Evolutionary conservation across 2,329 filamentous ascomycete species (phyloP).

Genomic region (Fusarium floridanum): DNA sequence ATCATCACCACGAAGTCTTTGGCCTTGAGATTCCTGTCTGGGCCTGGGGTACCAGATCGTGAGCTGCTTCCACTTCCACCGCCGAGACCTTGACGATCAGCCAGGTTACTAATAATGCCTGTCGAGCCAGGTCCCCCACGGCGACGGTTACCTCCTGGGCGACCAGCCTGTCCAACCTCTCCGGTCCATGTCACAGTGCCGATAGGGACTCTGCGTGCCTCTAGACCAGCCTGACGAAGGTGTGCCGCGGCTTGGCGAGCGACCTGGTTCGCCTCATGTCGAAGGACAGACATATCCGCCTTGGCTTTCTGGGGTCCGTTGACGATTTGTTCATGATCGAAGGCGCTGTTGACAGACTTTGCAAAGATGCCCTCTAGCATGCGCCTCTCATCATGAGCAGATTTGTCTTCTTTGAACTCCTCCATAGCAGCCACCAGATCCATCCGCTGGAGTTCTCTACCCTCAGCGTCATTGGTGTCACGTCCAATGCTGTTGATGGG

Average conservation of each 20-base stretch:
- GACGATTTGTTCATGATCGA: conserved; percentile 94
- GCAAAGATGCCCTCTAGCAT: conserved; percentile 93
- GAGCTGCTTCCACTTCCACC: conserved; percentile 59
- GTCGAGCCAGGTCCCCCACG: conserved; percentile 67
- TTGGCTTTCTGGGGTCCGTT: conserved; percentile 78
- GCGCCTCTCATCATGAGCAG: conserved; percentile 74
- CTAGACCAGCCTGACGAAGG: conserved; percentile 78
- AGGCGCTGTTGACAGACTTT: conserved; percentile 86
- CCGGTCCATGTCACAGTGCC: conserved; percentile 97
- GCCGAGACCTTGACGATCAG: conserved; percentile 67
- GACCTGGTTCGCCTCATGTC: conserved; percentile 83
- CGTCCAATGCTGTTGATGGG: conserved; percentile 18
- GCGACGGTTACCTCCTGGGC: conserved; percentile 69
- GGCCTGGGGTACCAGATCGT: conserved; percentile 59
- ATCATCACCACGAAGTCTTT: conserved; percentile 80
- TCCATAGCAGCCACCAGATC: conserved; percentile 74
- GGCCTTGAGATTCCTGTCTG: conserved; percentile 59
- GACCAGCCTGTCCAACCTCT: conserved; percentile 80
- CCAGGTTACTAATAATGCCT: conserved; percentile 68
- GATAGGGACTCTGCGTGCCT: conserved; percentile 78
- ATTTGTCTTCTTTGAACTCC: conserved; percentile 68
- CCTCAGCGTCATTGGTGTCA: conserved; percentile 30
- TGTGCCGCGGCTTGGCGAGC: conserved; percentile 83
- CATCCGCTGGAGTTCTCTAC: conserved; percentile 64
- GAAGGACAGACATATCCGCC: conserved; percentile 82